These are phyloP conservation scores for Sugiyamaella smithiae DNA, from an alignment of 805 yeast species.

Conservation along the genomic window DNA sequence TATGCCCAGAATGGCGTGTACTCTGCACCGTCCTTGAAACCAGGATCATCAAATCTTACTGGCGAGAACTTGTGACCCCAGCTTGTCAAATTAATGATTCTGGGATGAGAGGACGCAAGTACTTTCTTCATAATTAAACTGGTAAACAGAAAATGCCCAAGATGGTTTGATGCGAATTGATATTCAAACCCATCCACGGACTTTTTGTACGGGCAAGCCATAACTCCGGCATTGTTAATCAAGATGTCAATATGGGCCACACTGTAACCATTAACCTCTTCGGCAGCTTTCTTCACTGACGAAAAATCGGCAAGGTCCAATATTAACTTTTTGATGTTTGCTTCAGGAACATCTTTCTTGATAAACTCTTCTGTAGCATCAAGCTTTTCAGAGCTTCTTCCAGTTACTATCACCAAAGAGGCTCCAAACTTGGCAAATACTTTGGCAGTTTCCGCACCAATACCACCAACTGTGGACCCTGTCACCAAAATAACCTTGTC, in stretches of 20 bases:
- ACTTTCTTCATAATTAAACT: constrained; percentile 31
- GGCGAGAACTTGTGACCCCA: constrained; percentile 9
- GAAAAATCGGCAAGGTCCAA: constrained; percentile 19
- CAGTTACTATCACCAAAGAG: constrained; percentile 12
- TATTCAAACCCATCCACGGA: constrained; percentile 73
- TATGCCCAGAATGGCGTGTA: constrained; percentile 15
- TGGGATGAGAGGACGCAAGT: constrained; percentile 5
- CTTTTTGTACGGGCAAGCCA: constrained; percentile 63
- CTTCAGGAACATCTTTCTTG: constrained; percentile 13
- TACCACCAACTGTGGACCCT: constrained; percentile 18
- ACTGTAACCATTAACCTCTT: constrained; percentile 12
- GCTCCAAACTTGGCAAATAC: constrained; percentile 14
- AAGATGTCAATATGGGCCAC: constrained; percentile 53
- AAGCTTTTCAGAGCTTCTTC: constrained; percentile 7
- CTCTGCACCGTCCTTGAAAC: constrained; percentile 6
- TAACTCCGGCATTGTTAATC: constrained; percentile 76
- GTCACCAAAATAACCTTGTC: constrained; percentile 16
- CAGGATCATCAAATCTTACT: constrained; percentile 4
- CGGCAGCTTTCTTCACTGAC: constrained; percentile 17
- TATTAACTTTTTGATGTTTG: constrained; percentile 8
- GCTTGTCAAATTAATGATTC: constrained; percentile 12
- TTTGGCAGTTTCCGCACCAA: constrained; percentile 19
- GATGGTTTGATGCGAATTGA: constrained; percentile 73
- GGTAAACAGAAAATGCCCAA: constrained; percentile 71
- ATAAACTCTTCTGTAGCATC: constrained; percentile 10